Percentiles rank a stretch among this genome's conserved stretches.
phyloP scores from a whole-genome alignment of 805 yeast genomes.

The Hemisphaericaspora nanyangensis region DNA sequence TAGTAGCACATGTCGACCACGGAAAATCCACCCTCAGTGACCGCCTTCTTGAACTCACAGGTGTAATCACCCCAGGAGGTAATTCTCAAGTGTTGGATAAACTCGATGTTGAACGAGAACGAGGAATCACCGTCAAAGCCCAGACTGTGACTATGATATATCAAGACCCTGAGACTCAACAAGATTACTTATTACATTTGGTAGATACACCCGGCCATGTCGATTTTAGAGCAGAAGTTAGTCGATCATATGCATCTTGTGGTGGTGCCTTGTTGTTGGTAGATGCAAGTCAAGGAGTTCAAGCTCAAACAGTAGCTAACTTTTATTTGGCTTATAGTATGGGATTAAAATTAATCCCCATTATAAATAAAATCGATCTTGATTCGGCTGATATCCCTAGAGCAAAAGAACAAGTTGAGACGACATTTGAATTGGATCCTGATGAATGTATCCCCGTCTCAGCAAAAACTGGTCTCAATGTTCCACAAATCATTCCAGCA shows the following conservation, averaged over 20 bases:
- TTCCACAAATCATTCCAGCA: conserved; percentile 73
- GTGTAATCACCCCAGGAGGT: conserved; percentile 72
- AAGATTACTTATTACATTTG: conserved; percentile 80
- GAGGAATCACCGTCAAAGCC: conserved; percentile 96
- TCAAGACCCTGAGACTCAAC: conserved; percentile 47
- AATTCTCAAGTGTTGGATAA: conserved; percentile 87
- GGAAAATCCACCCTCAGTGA: conserved; percentile 89
- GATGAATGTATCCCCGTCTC: conserved; percentile 80
- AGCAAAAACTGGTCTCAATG: conserved; percentile 87
- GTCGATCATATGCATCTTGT: conserved; percentile 92
- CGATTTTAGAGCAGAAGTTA: conserved; percentile 90
- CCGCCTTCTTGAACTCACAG: conserved; percentile 80
- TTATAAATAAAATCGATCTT: conserved; percentile 87
- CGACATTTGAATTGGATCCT: conserved; percentile 73
- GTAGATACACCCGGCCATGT: conserved; percentile 99
- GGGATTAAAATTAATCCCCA: conserved; percentile 79
- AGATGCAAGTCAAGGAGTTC: conserved; percentile 95
- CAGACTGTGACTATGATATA: conserved; percentile 95
- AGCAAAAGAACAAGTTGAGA: conserved; percentile 81
- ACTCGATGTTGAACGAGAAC: conserved; percentile 89
- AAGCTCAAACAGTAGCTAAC: conserved; percentile 98
- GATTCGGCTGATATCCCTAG: conserved; percentile 80
- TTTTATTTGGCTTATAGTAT: conserved; percentile 85
- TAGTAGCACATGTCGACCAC: conserved; percentile 95
- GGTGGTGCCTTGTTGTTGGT: conserved; percentile 88